Evolutionary conservation across 345 rosid genomes (phyloP).

Genomic region (Erodium maritimum): DNA sequence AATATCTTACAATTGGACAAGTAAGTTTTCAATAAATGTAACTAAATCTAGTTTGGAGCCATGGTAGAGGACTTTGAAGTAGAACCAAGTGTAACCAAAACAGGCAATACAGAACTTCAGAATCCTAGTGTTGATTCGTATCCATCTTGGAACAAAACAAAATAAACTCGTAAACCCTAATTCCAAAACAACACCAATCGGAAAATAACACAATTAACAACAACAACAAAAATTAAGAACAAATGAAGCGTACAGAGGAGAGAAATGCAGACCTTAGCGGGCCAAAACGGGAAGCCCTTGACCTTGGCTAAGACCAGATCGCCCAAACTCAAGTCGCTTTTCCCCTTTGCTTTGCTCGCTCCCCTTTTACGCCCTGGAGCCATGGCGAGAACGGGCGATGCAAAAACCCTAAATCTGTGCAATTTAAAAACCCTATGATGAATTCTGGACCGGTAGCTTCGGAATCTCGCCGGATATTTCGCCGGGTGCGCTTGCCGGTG

Average conservation of each 20-base stretch:
- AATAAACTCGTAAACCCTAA: background rate
- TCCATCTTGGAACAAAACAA: background rate
- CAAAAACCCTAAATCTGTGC: background rate
- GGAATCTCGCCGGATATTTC: slow-evolving; percentile 14
- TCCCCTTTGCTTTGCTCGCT: slow-evolving; percentile 42
- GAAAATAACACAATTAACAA: too few relatives aligned
- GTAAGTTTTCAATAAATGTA: background rate
- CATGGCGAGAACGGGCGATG: slow-evolving; percentile 17
- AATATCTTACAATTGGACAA: background rate
- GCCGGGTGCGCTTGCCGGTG: slow-evolving; percentile 3
- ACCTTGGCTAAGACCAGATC: slow-evolving; percentile 97
- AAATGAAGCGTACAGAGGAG: background rate
- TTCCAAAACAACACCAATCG: background rate
- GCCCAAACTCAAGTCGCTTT: slow-evolving; percentile 64
- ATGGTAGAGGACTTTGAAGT: background rate
- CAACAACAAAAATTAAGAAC: too few relatives aligned
- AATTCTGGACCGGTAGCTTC: background rate
- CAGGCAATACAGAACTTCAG: background rate
- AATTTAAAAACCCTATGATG: slow-evolving; percentile 6
- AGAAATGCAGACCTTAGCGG: slow-evolving; percentile 63
- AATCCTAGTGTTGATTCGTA: too few relatives aligned
- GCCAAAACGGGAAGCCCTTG: slow-evolving; percentile 96
- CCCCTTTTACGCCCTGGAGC: slow-evolving; percentile 75
- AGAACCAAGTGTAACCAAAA: background rate
- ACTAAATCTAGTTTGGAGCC: background rate